Base-by-base conservation (phyloP, 345 rosid species). In the Eucalyptus marginata region DNA sequence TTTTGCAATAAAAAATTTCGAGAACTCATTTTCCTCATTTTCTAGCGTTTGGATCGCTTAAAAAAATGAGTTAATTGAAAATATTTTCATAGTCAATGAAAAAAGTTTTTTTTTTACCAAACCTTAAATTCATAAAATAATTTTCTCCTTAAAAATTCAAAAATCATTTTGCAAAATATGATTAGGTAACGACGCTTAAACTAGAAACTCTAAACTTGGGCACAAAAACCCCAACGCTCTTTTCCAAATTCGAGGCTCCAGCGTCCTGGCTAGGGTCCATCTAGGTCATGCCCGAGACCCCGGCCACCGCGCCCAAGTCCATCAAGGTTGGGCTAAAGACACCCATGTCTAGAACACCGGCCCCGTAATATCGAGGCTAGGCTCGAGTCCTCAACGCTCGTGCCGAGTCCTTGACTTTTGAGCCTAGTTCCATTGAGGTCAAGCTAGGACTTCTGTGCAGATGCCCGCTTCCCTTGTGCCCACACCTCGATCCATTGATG, bases 201-300 rank as follows among this genome's bases (percentile, higher is more conserved):
- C 33, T 29, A 13, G 13, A 62, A 62, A 62, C 33, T 62, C 8
- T 27, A 6, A 13, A 12, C 33, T 62, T 29, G 68, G 33, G 68
- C 8, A 62, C 33, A 62, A 62, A 0, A 62, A 62, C 33, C 4
- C 33, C 0, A 12, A 12, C 2, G 0, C 68, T 62, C 4, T 0
- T 62, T 56, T 29, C 16, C 15, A 6, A 13, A 27, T 4, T 29
- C 1, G 14, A 13, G 33, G 7, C 15, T 29, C 33, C 8, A 13
- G 1, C 4, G 0, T 29, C 33, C 68, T 62, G 0, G 68, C 68
- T 1, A 13, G 15, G 16, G 68, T 62, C 33, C 31, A 62, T 62
- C 33, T 62, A 6, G 68, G 68, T 29, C 16, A 5, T 13, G 17
- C 68, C 2, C 1, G 2, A 62, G 68, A 12, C 16, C 68, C 3